Conservation (phyloP, 345 rosid species). For the Microthlaspi erraticum region DNA sequence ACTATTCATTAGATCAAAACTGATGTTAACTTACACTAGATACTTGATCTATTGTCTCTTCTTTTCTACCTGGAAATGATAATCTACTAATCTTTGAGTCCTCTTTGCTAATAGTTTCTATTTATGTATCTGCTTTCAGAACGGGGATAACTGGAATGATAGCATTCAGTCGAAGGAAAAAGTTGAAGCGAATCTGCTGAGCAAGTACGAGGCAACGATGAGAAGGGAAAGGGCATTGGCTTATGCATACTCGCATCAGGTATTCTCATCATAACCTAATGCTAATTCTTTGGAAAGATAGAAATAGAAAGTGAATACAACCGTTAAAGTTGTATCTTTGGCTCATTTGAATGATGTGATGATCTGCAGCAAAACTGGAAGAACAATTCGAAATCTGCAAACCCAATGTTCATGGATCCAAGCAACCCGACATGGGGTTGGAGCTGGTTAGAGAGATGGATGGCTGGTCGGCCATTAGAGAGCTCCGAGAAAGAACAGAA, state of each 20-base stretch:
- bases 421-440: constrained; percentile 96
- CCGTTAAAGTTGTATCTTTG: constrained; percentile 2
- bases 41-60: not conserved
- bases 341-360: constrained; percentile 7
- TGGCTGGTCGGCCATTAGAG: constrained; percentile 91
- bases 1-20: not conserved
- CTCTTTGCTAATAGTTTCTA: constrained; percentile 19
- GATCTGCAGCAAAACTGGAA: constrained; percentile 78
- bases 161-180: constrained; percentile 90
- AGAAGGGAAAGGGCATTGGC: constrained; percentile 94
- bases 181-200: constrained; percentile 76
- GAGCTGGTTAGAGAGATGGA: constrained; percentile 99
- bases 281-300: constrained; percentile 2
- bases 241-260: constrained; percentile 95
- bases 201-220: constrained; percentile 91
- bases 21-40: not conserved
- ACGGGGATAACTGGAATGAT: constrained; percentile 93
- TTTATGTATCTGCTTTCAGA: constrained; percentile 49
- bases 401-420: constrained; percentile 80
- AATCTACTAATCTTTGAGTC: not conserved
- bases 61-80: constrained; percentile 19
- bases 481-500: constrained; percentile 64
- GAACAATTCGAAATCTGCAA: constrained; percentile 64
- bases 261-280: constrained; percentile 24
- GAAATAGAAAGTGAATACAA: not conserved